Evolutionary conservation across 768 basidiomycete species (phyloP), one percentile per base, ranked within the genome.

Genomic region (Pulveroboletus sp.): DNA sequence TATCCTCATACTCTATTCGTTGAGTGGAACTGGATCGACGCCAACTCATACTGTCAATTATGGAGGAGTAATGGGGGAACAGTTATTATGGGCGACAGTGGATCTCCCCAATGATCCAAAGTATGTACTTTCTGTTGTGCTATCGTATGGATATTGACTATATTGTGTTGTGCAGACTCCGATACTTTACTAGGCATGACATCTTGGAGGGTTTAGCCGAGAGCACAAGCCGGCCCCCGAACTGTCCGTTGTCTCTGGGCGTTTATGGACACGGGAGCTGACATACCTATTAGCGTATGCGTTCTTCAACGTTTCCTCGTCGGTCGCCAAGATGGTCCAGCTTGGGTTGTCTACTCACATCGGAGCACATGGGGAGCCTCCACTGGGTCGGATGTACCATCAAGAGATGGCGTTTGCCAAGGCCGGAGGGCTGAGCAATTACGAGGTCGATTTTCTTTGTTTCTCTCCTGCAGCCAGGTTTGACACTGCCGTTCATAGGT

Each of bases 41-140:
- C 87, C 87, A 3, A 89, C 87, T 0, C 87, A 88, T 53, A 67
- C 87, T 25, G 87, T 88, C 21, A 82, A 87, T 59, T 89, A 88
- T 59, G 87, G 87, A n/a, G 87, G 87, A 17, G 72, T 71, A 2
- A 76, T 65, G 61, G 87, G 86, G 4, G 86, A 89, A 53, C 78
- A 88, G 53, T 67, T 73, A 46, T 73, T 88, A 12, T 89, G 86
- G 85, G 83, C 84, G 4, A 72, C 62, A 2, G 70, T 78, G 32
- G 80, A 87, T 63, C 66, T 87, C 3, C 82, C 85, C 10, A 80
- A 82, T 51, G 79, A 87, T 67, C 71, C 78, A 12, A 88, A 87
- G 86, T 86, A 65, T 3, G 70, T 61, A 9, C 34, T 41, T n/a
- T 2, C 12, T 21, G 6, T 35, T 36, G 13, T 11, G 6, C 40